Evolutionary conservation across 2,329 filamentous ascomycete genomes (phyloP).

Genomic region (Talaromyces sp.): DNA sequence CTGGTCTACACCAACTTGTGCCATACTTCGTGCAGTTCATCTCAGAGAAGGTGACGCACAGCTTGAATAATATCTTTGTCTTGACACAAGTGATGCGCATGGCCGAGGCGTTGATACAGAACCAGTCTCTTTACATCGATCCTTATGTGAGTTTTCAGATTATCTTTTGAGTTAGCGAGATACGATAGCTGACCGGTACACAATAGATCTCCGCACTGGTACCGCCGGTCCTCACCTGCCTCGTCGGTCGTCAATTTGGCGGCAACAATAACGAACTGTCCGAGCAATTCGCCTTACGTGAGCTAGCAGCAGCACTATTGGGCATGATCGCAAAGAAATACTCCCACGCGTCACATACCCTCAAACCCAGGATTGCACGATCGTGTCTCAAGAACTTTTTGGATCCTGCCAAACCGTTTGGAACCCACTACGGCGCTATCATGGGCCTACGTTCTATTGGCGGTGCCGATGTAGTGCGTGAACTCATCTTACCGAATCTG

Average conservation of each 20-base stretch:
- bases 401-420: slow-evolving; percentile 75
- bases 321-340: slow-evolving; percentile 77
- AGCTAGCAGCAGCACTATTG: slow-evolving; percentile 78
- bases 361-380: slow-evolving; percentile 84
- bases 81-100: slow-evolving; percentile 91
- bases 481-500: slow-evolving; percentile 64
- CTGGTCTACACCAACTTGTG: slow-evolving; percentile 88
- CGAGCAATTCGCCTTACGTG: slow-evolving; percentile 73
- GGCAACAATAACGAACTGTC: slow-evolving; percentile 45
- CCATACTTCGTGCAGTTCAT: slow-evolving; percentile 97
- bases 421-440: slow-evolving; percentile 85
- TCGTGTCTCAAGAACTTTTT: slow-evolving; percentile 90
- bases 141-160: slow-evolving; percentile 52
- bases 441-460: slow-evolving; percentile 75
- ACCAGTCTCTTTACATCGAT: slow-evolving; percentile 71
- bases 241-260: slow-evolving; percentile 79
- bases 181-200: background rate
- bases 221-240: slow-evolving; percentile 84
- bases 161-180: background rate
- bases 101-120: slow-evolving; percentile 76
- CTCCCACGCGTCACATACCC: slow-evolving; percentile 70
- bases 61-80: slow-evolving; percentile 82
- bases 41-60: slow-evolving; percentile 91
- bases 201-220: slow-evolving; percentile 61
- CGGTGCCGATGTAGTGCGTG: slow-evolving; percentile 61